Evolutionary conservation across 148 eudicot species (phyloP).

Genomic region (Camellia granthamiana): DNA sequence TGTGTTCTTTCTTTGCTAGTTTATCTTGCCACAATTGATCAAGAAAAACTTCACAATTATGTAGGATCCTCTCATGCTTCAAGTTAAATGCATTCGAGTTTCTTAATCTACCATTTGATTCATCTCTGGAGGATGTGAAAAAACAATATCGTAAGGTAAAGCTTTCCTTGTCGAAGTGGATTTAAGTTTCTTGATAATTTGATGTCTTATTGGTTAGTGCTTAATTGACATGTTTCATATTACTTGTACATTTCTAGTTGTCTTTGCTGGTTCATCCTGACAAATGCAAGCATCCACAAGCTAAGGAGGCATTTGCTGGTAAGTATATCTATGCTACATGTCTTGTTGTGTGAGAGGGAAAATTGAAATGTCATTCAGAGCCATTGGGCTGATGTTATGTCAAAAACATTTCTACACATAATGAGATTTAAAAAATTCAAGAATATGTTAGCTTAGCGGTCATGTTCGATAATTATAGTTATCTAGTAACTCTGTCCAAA

Average conservation of each 20-base stretch:
- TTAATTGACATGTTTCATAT: constrained; percentile 3
- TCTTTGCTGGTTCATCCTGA: constrained; percentile 98
- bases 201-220: background rate
- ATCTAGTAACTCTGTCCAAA: no score
- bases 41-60: constrained; percentile 3
- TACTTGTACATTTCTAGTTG: constrained; percentile 41
- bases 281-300: constrained; percentile 97
- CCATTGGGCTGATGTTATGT: background rate
- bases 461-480: no score
- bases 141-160: constrained; percentile 92
- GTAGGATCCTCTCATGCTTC: constrained; percentile 97
- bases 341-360: background rate
- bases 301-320: constrained; percentile 99
- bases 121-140: constrained; percentile 80
- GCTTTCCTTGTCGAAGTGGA: background rate
- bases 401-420: background rate
- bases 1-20: background rate
- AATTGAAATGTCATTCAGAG: background rate
- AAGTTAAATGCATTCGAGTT: constrained; percentile 91
- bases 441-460: no score
- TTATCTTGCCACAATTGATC: constrained; percentile 3
- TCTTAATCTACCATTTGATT: constrained; percentile 81
- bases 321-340: constrained; percentile 8
- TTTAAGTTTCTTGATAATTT: background rate
- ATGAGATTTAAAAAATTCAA: no score